Base-by-base conservation (phyloP, 1,139 yeast genomes). In the Lodderomyces orthopsilosis region DNA sequence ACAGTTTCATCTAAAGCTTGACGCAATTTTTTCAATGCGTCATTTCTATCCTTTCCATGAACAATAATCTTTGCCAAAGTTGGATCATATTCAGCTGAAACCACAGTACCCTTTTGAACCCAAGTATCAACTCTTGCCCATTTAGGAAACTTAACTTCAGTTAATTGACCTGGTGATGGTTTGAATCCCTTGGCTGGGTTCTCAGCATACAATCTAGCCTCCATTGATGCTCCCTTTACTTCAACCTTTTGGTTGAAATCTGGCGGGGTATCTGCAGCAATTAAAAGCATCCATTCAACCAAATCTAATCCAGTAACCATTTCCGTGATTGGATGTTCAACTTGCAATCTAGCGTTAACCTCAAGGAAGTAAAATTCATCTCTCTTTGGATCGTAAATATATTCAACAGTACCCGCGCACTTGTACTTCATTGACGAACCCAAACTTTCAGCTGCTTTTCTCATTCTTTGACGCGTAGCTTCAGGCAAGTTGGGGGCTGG, bases 331-430 rank as follows among this genome's bases (percentile, higher is more conserved):
- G 98, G 98, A 64, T 93, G 98, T 68, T 93, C 98, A 40, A 93
- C 98, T 68, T 93, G 98, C 53, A 93, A 77, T 63, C 98, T 83
- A 9, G 98, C 95, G 62, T 93, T 93, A 55, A 93, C 97, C 66
- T 93, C 98, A 58, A 93, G 73, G 68, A 93, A 93, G 71, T 91
- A 93, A 62, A 90, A 93, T 59, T 85, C 94, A 58, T 90, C 94
- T 53, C 95, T 73, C 45, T 62, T 72, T 57, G 85, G 85, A 59
- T 93, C 98, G 57, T 88, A 91, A 55, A 93, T 91, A 61, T 84
- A 93, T 66, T 93, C 98, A 54, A 93, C 96, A 7, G 98, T 93
- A 62, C 98, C 98, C 40, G 98, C 98, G 67, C 96, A 83, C 66
- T 87, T 89, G 69, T 93, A 93, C 53, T 86, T 81, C 83, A 93